A percentile compares a stretch with the other conserved stretches of the same genome.
phyloP scores from a whole-genome alignment of 1,284 basidiomycete species.

The Irpex lacteus region DNA sequence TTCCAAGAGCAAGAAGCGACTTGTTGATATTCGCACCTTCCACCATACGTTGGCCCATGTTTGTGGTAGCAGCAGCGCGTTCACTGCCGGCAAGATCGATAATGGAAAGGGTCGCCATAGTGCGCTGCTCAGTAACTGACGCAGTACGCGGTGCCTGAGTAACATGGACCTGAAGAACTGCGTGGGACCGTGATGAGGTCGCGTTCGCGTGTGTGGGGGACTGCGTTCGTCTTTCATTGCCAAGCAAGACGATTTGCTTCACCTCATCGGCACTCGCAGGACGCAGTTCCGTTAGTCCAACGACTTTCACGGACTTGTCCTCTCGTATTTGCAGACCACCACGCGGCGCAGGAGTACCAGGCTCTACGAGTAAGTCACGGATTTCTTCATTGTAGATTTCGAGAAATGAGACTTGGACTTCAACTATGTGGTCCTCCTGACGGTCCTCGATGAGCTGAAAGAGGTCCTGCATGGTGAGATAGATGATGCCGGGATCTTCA shows the following conservation, averaged over 20 bases:
- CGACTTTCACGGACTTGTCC: conserved; percentile 88
- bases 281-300: conserved; percentile 76
- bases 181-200: conserved; percentile 93
- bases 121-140: conserved; percentile 73
- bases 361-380: conserved; percentile 86
- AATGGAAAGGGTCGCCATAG: conserved; percentile 88
- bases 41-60: conserved; percentile 97
- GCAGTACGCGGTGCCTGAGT: conserved; percentile 84
- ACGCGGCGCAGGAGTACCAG: conserved; percentile 60
- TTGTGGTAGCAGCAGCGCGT: conserved; percentile 89
- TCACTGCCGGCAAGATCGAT: conserved; percentile 97
- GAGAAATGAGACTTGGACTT: conserved; percentile 90
- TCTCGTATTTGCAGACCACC: conserved; percentile 91
- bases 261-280: conserved; percentile 88
- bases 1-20: conserved; percentile 90
- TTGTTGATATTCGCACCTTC: conserved; percentile 99
- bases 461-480: conserved; percentile 94
- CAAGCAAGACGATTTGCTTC: conserved; percentile 85
- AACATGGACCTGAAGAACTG: conserved; percentile 92
- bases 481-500: conserved; percentile 87
- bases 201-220: conserved; percentile 94
- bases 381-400: conserved; percentile 99
- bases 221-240: conserved; percentile 86
- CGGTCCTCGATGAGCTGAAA: conserved; percentile 88
- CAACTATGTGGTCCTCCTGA: conserved; percentile 76